Base-by-base conservation (phyloP, 2,329 filamentous ascomycete genomes). In the Colletotrichum sp. region DNA sequence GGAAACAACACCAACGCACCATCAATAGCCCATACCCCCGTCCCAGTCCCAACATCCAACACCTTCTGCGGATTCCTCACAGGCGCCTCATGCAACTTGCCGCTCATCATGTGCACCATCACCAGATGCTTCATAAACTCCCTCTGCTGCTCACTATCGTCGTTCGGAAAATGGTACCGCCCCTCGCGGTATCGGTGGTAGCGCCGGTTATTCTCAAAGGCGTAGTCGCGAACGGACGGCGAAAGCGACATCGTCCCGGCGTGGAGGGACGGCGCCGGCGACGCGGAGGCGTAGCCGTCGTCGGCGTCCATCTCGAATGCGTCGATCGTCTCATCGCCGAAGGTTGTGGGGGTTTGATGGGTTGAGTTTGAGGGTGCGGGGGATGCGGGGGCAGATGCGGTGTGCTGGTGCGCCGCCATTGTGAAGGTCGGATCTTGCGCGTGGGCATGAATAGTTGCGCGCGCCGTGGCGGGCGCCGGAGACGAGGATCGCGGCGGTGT, bases 11-110 rank as follows among this genome's bases (percentile, higher is more conserved):
- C 2, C 3, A 73, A 73, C 81, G 32, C 78, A 84, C 83, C 90
- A 79, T 93, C 90, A 66, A 94, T 91, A 13, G 92, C 91, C 92
- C 92, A 93, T 76, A 91, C 88, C 2, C 87, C 87, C 2, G 84
- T 85, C 6, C 87, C 87, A 0, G 87, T 89, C 12, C 83, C 87
- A 34, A 89, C 80, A 68, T 89, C 87, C 36, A 87, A 80, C 8
- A 87, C 81, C n/a, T 80, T 80, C 8, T 80, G 78, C 5, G 86
- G 87, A 6, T 84, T 85, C 16, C 81, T 82, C 13, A 86, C 80
- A 1, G 87, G 87, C 5, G 87, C 85, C 76, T 87, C 85, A 79
- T 82, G 87, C 6, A 88, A 83, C 28, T 78, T 83, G 15, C 79
- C 82, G 4, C 81, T 82, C 66, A 87, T 84, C 3, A 87, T 79